These are phyloP conservation scores for Gossypium lobatum DNA, from an alignment of 441 rosid species.

Conservation along the genomic window DNA sequence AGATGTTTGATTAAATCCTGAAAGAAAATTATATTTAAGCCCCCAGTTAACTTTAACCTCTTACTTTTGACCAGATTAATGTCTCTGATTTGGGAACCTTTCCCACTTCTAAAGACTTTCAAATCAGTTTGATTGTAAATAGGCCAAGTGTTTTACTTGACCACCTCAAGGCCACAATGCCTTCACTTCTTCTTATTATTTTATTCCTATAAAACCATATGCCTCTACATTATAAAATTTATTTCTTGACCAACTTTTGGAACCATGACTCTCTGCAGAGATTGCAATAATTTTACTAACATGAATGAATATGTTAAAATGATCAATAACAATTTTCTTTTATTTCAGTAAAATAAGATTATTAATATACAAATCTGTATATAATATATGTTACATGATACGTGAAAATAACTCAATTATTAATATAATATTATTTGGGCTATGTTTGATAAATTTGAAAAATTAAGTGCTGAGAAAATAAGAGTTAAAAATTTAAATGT, in stretches of 20 bases:
- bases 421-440: too few relatives aligned
- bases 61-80: conserved; percentile 26
- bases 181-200: background rate
- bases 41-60: background rate
- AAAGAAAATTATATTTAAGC: background rate
- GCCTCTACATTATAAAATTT: background rate
- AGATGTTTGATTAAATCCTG: background rate
- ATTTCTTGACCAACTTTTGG: conserved; percentile 25
- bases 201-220: background rate
- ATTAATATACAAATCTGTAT: too few relatives aligned
- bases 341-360: too few relatives aligned
- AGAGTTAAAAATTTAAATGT: too few relatives aligned
- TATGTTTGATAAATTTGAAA: too few relatives aligned
- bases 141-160: conserved; percentile 12
- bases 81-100: background rate
- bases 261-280: background rate
- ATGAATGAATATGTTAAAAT: too few relatives aligned
- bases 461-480: too few relatives aligned
- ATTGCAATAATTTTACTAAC: too few relatives aligned
- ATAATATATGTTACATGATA: too few relatives aligned
- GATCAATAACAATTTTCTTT: too few relatives aligned
- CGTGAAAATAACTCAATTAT: too few relatives aligned
- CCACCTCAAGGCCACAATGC: conserved; percentile 10
- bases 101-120: conserved; percentile 30
- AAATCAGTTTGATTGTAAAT: background rate